Conservation (phyloP, 2,329 filamentous ascomycete species). For the Diaporthe sp. region DNA sequence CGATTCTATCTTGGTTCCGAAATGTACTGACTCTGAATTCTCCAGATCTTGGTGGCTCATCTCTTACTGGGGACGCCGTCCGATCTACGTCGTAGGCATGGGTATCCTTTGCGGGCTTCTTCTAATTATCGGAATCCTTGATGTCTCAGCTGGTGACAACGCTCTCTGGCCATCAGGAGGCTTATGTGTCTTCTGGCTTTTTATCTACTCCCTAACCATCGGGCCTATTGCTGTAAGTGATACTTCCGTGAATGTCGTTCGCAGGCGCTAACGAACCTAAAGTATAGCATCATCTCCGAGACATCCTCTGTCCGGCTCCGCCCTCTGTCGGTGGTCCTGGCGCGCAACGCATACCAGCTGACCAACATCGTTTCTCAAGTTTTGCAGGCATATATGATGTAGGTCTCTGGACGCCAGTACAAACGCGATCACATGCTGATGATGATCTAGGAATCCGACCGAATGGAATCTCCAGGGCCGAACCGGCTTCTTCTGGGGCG, state of each 20-base stretch:
- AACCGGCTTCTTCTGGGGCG: slow-evolving; percentile 50
- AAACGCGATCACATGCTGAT: neutral
- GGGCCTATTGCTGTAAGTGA: slow-evolving; percentile 9
- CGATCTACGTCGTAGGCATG: slow-evolving; percentile 12
- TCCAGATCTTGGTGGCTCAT: slow-evolving; percentile 13
- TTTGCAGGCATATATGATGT: slow-evolving; percentile 9
- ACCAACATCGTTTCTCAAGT: slow-evolving; percentile 2
- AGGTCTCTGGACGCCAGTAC: rapidly evolving
- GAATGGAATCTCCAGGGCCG: slow-evolving; percentile 50
- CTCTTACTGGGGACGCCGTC: slow-evolving; percentile 12
- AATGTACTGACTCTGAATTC: neutral
- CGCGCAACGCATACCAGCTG: slow-evolving; percentile 5
- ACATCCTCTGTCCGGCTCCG: slow-evolving; percentile 2
- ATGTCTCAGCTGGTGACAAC: neutral
- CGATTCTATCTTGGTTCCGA: neutral
- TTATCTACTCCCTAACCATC: slow-evolving; percentile 1
- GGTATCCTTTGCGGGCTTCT: neutral
- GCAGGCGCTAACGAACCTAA: neutral
- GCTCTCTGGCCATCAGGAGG: slow-evolving; percentile 11
- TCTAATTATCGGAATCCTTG: neutral
- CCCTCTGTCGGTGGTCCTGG: neutral
- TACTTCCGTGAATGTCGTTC: rapidly evolving
- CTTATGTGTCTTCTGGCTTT: neutral
- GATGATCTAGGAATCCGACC: slow-evolving; percentile 38
- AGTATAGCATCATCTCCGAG: slow-evolving; percentile 21